phyloP scores from a whole-genome alignment of 306 rosid species.

The Castanea crenata region DNA sequence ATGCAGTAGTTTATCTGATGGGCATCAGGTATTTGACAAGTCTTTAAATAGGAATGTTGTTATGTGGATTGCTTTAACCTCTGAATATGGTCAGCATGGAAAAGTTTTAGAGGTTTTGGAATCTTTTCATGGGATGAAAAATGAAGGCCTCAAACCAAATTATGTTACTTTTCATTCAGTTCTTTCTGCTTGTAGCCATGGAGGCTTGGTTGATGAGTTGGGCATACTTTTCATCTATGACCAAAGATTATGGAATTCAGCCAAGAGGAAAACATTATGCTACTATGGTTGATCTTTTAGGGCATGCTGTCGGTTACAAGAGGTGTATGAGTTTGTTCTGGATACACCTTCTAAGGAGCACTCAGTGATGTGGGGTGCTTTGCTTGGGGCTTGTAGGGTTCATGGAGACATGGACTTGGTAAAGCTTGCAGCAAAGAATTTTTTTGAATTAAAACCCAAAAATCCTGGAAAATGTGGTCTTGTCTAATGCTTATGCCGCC shows the following conservation, averaged over 20 bases:
- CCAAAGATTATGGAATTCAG: conserved; percentile 50
- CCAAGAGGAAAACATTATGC: conserved; percentile 76
- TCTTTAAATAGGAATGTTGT: conserved; percentile 60
- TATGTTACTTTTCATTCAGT: conserved; percentile 79
- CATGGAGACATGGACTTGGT: conserved; percentile 60
- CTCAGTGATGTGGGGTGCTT: conserved; percentile 70
- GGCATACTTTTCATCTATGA: conserved; percentile 66
- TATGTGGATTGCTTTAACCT: conserved; percentile 71
- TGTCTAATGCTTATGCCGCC: conserved; percentile 69
- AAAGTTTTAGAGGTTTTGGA: conserved; percentile 58
- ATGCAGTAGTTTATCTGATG: conserved; percentile 61
- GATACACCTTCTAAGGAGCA: conserved; percentile 64
- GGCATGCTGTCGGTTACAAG: conserved; percentile 60
- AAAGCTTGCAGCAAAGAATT: conserved; percentile 62
- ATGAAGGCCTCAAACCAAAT: conserved; percentile 65
- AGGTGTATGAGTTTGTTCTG: conserved; percentile 57
- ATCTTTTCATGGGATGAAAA: conserved; percentile 51
- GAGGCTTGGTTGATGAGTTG: conserved; percentile 62
- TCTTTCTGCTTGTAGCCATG: conserved; percentile 78
- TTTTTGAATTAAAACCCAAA: conserved; percentile 48
- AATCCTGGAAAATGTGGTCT: conserved; percentile 62
- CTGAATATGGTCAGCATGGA: conserved; percentile 81
- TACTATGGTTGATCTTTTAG: conserved; percentile 70
- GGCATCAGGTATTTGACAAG: conserved; percentile 46
- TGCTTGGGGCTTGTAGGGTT: conserved; percentile 68